phyloP scores from a whole-genome alignment of 192 early-diverging fungal genomes.

The Chytriomyces hyalinus region DNA sequence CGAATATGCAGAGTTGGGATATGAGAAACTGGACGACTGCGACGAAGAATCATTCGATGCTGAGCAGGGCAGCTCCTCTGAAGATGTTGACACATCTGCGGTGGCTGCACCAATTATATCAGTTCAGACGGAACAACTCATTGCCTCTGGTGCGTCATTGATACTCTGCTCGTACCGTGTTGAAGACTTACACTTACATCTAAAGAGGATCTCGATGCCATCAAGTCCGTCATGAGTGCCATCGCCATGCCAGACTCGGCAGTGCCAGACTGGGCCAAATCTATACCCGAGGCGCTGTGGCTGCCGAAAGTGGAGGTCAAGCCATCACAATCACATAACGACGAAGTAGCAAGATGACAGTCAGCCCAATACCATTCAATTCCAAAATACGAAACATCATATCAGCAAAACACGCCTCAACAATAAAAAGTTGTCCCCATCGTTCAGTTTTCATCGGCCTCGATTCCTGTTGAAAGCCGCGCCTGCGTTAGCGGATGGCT shows the following conservation, averaged over 20 bases:
- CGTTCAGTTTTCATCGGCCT: too few relatives aligned
- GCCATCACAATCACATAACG: not conserved
- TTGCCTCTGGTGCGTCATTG: too few relatives aligned
- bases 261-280: not conserved
- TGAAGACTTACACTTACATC: not conserved
- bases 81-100: too few relatives aligned
- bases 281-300: not conserved
- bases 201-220: not conserved
- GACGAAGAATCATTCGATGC: not conserved
- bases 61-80: not conserved
- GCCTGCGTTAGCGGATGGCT: too few relatives aligned
- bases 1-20: not conserved
- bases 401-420: too few relatives aligned
- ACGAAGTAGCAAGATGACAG: too few relatives aligned
- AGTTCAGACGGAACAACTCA: slow-evolving; percentile 6
- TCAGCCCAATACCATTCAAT: too few relatives aligned
- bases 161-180: too few relatives aligned
- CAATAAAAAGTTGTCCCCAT: too few relatives aligned
- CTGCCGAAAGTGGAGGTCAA: not conserved
- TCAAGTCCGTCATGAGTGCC: not conserved
- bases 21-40: not conserved
- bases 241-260: not conserved
- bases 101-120: not conserved
- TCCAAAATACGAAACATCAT: too few relatives aligned
- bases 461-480: too few relatives aligned